phyloP scores from a whole-genome alignment of 2,329 filamentous ascomycete genomes.

The Colletotrichum trifolii region DNA sequence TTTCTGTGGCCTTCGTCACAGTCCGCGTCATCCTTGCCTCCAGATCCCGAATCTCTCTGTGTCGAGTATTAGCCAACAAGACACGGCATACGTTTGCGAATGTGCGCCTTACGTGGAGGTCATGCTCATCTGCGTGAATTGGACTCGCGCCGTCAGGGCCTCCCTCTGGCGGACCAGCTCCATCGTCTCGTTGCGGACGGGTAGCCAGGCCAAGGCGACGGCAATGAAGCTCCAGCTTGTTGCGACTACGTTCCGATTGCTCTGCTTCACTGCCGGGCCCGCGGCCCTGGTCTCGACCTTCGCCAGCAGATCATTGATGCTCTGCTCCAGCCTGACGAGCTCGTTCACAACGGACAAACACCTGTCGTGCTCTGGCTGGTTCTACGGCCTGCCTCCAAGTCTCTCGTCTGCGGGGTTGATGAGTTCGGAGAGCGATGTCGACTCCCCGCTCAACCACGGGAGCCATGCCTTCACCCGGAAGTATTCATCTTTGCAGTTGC shows the following conservation, averaged over 20 bases:
- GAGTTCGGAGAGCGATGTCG: conserved; percentile 56
- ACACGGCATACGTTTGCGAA: background rate
- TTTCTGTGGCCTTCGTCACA: conserved; percentile 45
- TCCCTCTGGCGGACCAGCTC: conserved; percentile 59
- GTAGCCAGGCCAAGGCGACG: conserved; percentile 58
- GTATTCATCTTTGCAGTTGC: conserved; percentile 59
- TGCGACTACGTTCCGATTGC: conserved; percentile 51
- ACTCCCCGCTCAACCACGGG: conserved; percentile 62
- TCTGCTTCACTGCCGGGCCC: conserved; percentile 36
- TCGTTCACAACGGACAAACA: conserved; percentile 61
- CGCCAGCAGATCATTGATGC: conserved; percentile 56
- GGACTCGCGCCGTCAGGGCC: conserved; percentile 55
- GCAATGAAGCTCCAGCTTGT: conserved; percentile 50
- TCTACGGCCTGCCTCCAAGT: conserved; percentile 11
- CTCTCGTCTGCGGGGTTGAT: conserved; percentile 43
- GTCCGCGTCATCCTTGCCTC: conserved; percentile 46
- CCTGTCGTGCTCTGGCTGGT: conserved; percentile 56
- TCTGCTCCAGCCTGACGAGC: conserved; percentile 54
- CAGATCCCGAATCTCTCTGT: conserved; percentile 48
- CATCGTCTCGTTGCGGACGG: conserved; percentile 55
- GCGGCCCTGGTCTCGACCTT: conserved; percentile 52
- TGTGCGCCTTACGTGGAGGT: conserved; percentile 51
- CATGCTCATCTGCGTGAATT: conserved; percentile 62
- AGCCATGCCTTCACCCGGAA: conserved; percentile 59
- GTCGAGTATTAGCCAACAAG: conserved; percentile 13